Evolutionary conservation across 2,329 filamentous ascomycete genomes (phyloP).

Genomic region (Alternaria arborescens): DNA sequence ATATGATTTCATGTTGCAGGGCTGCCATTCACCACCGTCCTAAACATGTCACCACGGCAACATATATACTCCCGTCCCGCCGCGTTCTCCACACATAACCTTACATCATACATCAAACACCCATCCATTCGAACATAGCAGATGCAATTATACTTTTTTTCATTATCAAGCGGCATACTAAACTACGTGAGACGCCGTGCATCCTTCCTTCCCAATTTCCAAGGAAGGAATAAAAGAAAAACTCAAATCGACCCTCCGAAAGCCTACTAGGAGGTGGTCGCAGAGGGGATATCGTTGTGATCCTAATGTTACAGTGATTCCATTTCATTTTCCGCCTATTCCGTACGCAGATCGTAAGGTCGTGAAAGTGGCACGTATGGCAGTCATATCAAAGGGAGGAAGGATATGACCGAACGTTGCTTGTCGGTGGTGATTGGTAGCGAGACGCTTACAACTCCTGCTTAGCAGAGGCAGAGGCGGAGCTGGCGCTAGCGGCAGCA

Average conservation of each 20-base stretch:
- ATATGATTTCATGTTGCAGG: no score
- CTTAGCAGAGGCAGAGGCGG: conserved; percentile 48
- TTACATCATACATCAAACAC: background rate
- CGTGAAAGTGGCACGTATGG: conserved; percentile 29
- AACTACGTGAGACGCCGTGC: conserved; percentile 30
- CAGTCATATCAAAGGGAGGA: conserved; percentile 7
- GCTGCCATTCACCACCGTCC: no score
- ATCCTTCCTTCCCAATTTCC: conserved; percentile 18
- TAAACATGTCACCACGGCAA: background rate
- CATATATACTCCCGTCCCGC: background rate
- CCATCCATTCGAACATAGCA: fast-evolving
- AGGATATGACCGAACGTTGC: conserved; percentile 16
- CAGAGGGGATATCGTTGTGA: conserved; percentile 33
- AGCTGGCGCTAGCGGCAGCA: conserved; percentile 42
- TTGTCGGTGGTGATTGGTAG: conserved; percentile 16
- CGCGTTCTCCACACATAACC: background rate
- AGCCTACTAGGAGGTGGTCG: conserved; percentile 26
- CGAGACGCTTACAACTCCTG: conserved; percentile 54
- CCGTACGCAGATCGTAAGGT: conserved; percentile 34
- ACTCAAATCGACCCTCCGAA: conserved; percentile 24
- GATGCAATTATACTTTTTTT: conserved; percentile 19
- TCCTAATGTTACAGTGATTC: conserved; percentile 37
- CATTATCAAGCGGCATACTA: conserved; percentile 30
- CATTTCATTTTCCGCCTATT: conserved; percentile 26
- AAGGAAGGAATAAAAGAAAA: conserved; percentile 17